phyloP scores from a whole-genome alignment of 306 rosid species.

The Trifolium fragiferum region DNA sequence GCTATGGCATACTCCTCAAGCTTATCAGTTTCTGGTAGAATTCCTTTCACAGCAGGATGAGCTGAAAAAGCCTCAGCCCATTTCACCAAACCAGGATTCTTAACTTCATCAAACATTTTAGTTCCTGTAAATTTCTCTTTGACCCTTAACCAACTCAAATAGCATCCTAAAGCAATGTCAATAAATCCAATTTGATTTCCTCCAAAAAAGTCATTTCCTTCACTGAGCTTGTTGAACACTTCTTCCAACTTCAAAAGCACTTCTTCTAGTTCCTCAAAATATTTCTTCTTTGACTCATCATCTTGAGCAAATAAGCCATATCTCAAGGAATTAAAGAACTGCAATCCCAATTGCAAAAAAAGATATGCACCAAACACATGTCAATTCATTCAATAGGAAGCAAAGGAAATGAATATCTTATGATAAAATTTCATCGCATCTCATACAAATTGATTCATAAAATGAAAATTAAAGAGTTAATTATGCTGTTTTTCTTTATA shows the following conservation, averaged over 20 bases:
- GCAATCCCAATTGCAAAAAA: constrained; percentile 3
- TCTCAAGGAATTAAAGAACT: constrained; percentile 44
- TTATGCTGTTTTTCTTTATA: too few relatives aligned
- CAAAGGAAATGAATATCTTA: neutral
- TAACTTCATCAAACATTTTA: constrained; percentile 43
- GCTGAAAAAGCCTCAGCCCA: constrained; percentile 54
- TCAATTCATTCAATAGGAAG: neutral
- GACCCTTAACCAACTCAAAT: constrained; percentile 45
- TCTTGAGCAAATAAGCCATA: constrained; percentile 20
- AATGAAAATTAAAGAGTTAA: too few relatives aligned
- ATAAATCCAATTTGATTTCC: constrained; percentile 58
- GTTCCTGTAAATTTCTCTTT: constrained; percentile 39
- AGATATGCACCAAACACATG: neutral
- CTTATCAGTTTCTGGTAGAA: constrained; percentile 54
- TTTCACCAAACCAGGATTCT: constrained; percentile 46
- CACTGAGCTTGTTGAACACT: constrained; percentile 43
- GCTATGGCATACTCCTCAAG: constrained; percentile 49
- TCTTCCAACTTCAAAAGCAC: constrained; percentile 51
- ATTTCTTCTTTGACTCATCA: constrained; percentile 55
- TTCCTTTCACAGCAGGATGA: constrained; percentile 50
- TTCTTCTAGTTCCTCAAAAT: constrained; percentile 37
- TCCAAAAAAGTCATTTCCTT: constrained; percentile 59
- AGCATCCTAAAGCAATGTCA: constrained; percentile 60
- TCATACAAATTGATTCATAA: too few relatives aligned
- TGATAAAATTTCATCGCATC: neutral